Evolutionary conservation across 1,284 basidiomycete species (phyloP).

Genomic region (Schizopora paradoxa): DNA sequence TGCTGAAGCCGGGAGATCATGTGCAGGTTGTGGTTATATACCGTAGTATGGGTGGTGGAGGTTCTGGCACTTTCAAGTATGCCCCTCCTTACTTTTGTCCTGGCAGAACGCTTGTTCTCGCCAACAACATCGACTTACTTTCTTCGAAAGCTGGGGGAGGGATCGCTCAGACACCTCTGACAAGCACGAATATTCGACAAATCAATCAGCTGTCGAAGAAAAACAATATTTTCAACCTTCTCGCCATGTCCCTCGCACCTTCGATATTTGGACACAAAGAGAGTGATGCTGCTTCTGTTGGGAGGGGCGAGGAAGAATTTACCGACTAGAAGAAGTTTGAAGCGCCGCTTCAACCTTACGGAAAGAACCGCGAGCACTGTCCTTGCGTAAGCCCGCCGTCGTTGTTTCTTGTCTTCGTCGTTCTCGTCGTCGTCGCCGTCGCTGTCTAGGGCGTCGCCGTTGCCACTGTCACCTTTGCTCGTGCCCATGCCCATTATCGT

Average conservation of each 20-base stretch:
- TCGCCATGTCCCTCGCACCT: slow-evolving; percentile 94
- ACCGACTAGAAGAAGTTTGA: slow-evolving; percentile 92
- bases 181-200: slow-evolving; percentile 91
- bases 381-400: too few species aligned
- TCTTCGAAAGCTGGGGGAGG: slow-evolving; percentile 95
- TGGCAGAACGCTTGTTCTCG: slow-evolving; percentile 85
- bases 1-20: slow-evolving; percentile 88
- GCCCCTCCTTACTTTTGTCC: slow-evolving; percentile 29
- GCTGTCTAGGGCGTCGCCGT: too few species aligned
- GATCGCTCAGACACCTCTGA: slow-evolving; percentile 88
- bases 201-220: slow-evolving; percentile 93
- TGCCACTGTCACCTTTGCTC: too few species aligned
- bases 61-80: slow-evolving; percentile 88
- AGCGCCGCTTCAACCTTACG: too few species aligned
- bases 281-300: slow-evolving; percentile 86
- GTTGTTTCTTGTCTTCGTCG: too few species aligned
- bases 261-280: slow-evolving; percentile 96
- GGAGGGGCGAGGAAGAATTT: slow-evolving; percentile 98
- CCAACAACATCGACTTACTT: slow-evolving; percentile 92
- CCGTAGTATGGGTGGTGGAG: slow-evolving; percentile 88
- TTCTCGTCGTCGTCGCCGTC: too few species aligned
- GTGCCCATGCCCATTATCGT: too few species aligned
- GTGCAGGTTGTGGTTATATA: slow-evolving; percentile 97
- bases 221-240: slow-evolving; percentile 78
- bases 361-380: too few species aligned